Evolutionary conservation across 1,139 yeast species (phyloP), one percentile per base, ranked within the genome.

Genomic region (Diutina rugosa): DNA sequence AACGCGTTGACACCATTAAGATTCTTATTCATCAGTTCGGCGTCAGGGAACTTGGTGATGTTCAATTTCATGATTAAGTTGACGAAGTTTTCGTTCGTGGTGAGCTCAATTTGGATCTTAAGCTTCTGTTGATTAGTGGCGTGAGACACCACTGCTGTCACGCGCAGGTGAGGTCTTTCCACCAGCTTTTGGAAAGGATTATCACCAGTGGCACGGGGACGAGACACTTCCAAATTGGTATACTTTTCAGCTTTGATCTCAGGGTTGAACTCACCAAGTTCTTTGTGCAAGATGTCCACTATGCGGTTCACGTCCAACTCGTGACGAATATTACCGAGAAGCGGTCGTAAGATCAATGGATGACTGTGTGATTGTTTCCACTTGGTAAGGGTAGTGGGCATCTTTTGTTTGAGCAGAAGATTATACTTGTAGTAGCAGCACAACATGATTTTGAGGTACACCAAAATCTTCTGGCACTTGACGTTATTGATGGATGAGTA

Each of bases 321-420:
- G 63, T 87, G 95, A 57, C 82, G 79, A 57, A 84, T 77, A 61
- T 83, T 85, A 2, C 90, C 90, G 38, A 87, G 73, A 47, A 87
- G 67, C 0, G 95, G 93, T 55, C 88, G 70, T 55, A 85, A 70
- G 30, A 85, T 73, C 57, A 81, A 68, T 1, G 84, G 79, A 56
- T 74, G 81, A 49, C 76, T 73, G 57, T 76, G 72, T 57, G 63
- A 61, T 71, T 73, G 77, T 69, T 74, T 78, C 84, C 76, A 77
- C 66, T 81, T 74, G 55, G 84, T 74, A 58, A 77, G 66, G 32
- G 78, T 71, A 0, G 83, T 75, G 12, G 84, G 80, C 58, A 68
- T 72, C 32, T 73, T 72, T 58, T 76, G 80, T 61, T 75, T 74
- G 59, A 72, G 69, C 46, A 73, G 73, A 41, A 84, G 68, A 57